Conservation (phyloP, 2,329 filamentous ascomycete species). For the Xylariaceae sp. region DNA sequence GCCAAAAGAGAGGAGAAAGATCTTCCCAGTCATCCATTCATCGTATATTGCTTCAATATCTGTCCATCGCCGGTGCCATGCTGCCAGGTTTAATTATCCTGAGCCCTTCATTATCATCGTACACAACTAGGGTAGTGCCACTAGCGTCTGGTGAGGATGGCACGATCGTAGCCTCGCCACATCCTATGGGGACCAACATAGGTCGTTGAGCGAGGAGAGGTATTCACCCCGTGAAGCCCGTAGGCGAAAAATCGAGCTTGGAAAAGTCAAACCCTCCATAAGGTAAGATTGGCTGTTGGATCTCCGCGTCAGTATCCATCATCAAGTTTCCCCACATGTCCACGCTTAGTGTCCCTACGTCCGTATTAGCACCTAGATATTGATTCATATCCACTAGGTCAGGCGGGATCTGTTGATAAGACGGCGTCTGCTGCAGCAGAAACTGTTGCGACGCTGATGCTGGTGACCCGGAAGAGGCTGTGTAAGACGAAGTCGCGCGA, state of each 20-base stretch:
- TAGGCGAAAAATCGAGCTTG: constrained; percentile 20
- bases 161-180: neutral
- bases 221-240: constrained; percentile 4
- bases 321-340: constrained; percentile 31
- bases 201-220: neutral
- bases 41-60: neutral
- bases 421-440: constrained; percentile 13
- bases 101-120: neutral
- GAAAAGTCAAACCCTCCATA: constrained; percentile 23
- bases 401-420: constrained; percentile 14
- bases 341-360: constrained; percentile 10
- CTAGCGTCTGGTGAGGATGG: no score
- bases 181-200: neutral
- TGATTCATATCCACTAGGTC: constrained; percentile 19
- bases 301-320: constrained; percentile 16
- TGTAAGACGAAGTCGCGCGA: constrained; percentile 4
- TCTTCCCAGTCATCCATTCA: neutral
- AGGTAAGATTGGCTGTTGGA: constrained; percentile 11
- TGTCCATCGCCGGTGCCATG: neutral
- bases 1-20: constrained; percentile 16
- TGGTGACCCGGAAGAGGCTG: constrained; percentile 1
- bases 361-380: constrained; percentile 6
- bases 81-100: neutral
- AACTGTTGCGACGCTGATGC: constrained; percentile 13
- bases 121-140: neutral